Evolutionary conservation across 805 yeast species (phyloP).

Genomic region (Saturnispora zaruensis): DNA sequence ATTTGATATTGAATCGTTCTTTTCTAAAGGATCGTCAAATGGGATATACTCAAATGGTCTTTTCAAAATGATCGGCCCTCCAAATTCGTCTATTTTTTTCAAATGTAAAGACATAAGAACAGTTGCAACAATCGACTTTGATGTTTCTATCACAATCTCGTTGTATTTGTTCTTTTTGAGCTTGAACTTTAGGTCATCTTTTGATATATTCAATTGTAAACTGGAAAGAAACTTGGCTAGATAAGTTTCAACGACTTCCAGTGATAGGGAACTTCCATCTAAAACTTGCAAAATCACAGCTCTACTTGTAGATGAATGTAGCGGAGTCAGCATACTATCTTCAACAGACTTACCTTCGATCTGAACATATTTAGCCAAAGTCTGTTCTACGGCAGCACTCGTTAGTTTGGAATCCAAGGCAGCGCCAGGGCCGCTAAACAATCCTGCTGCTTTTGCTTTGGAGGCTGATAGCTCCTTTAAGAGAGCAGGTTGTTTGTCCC

Average conservation of each 20-base stretch:
- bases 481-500: conserved; percentile 66
- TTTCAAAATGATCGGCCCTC: conserved; percentile 25
- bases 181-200: conserved; percentile 24
- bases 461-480: conserved; percentile 69
- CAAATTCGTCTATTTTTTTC: conserved; percentile 25
- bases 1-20: conserved; percentile 13
- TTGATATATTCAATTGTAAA: conserved; percentile 34
- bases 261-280: conserved; percentile 13
- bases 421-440: conserved; percentile 65
- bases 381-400: conserved; percentile 3
- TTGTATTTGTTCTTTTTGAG: conserved; percentile 16
- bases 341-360: conserved; percentile 1
- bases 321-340: conserved; percentile 17
- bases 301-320: conserved; percentile 21
- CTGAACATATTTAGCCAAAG: not conserved
- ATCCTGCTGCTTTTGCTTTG: conserved; percentile 68
- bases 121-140: conserved; percentile 47
- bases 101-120: conserved; percentile 38
- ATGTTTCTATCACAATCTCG: conserved; percentile 44
- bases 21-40: conserved; percentile 4
- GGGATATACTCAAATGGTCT: conserved; percentile 41
- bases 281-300: conserved; percentile 20
- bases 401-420: conserved; percentile 3
- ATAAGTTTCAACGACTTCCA: conserved; percentile 34
- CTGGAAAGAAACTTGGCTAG: conserved; percentile 39